A percentile compares a stretch with the other conserved stretches of the same genome.
Evolutionary conservation across 2,329 filamentous ascomycete genomes (phyloP).

Genomic region (Rasamsonia emersonii): DNA sequence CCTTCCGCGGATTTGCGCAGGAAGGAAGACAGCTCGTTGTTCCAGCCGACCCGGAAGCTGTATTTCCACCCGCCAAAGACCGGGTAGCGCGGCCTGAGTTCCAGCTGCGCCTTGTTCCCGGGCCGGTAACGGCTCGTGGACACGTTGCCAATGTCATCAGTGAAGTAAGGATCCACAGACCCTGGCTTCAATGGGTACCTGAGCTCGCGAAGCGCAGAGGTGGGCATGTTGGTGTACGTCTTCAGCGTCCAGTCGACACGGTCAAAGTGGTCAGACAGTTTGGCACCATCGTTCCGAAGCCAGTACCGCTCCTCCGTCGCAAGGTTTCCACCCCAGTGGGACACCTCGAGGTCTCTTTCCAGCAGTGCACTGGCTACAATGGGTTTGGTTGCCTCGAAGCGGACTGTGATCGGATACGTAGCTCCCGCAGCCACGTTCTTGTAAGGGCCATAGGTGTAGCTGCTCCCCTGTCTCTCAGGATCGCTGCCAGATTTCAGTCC

Average conservation of each 20-base stretch:
- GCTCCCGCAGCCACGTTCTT: conserved; percentile 69
- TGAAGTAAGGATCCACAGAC: conserved; percentile 84
- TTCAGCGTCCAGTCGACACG: conserved; percentile 66
- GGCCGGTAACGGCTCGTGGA: conserved; percentile 80
- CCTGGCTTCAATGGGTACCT: conserved; percentile 71
- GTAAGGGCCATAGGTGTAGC: conserved; percentile 86
- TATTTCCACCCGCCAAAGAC: conserved; percentile 98
- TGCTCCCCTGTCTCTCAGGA: conserved; percentile 74
- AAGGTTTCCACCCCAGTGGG: conserved; percentile 95
- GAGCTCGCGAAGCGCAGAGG: conserved; percentile 71
- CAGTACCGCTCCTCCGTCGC: conserved; percentile 92
- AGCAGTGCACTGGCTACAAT: conserved; percentile 69
- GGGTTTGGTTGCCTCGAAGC: conserved; percentile 94
- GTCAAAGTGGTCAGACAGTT: conserved; percentile 63
- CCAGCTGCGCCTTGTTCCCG: conserved; percentile 65
- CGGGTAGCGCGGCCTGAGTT: conserved; percentile 91
- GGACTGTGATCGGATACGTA: conserved; percentile 62
- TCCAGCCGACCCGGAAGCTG: conserved; percentile 94
- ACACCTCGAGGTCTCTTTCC: conserved; percentile 88
- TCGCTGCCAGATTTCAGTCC: conserved; percentile 53
- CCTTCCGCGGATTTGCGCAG: conserved; percentile 53
- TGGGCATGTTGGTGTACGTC: conserved; percentile 67
- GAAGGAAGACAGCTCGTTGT: conserved; percentile 70
- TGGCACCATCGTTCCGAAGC: conserved; percentile 77
- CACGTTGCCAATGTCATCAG: conserved; percentile 92